A percentile compares a stretch with the other conserved stretches of the same genome.
phyloP scores from a whole-genome alignment of 73 alveolate species.

The Paramecium sonneborni region DNA sequence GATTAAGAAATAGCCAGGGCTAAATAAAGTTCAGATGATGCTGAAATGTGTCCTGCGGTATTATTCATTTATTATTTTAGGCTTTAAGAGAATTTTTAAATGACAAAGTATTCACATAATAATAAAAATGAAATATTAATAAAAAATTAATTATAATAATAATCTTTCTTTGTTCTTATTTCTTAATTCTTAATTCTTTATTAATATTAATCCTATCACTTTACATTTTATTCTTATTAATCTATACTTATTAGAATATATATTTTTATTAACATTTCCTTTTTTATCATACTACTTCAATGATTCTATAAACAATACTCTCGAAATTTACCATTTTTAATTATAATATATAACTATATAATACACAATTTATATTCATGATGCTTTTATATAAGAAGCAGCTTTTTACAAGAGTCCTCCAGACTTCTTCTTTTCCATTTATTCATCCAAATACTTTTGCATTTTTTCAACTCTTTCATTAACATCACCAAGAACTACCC shows the following conservation, averaged over 20 bases:
- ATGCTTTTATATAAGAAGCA: conserved; percentile 9
- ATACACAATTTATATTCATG: not conserved
- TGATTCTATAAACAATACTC: no score
- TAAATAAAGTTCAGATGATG: not conserved
- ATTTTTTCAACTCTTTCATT: conserved; percentile 34
- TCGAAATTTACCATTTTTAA: not conserved
- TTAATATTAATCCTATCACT: no score
- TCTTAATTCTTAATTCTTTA: no score
- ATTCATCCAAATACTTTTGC: not conserved
- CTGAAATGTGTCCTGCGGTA: conserved; percentile 60
- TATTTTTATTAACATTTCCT: no score
- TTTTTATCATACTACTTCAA: no score
- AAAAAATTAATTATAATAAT: not conserved
- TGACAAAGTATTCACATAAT: conserved; percentile 19
- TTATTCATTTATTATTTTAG: not conserved
- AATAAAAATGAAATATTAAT: not conserved
- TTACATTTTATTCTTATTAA: no score
- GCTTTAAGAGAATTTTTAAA: conserved; percentile 26
- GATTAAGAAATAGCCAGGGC: conserved; percentile 42
- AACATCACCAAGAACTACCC: conserved; percentile 36
- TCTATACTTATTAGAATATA: no score
- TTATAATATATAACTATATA: not conserved
- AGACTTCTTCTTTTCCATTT: not conserved
- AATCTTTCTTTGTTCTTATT: not conserved
- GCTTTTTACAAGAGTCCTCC: not conserved